Conservation (phyloP, 2,329 filamentous ascomycete genomes). For the Alternaria postmessia region DNA sequence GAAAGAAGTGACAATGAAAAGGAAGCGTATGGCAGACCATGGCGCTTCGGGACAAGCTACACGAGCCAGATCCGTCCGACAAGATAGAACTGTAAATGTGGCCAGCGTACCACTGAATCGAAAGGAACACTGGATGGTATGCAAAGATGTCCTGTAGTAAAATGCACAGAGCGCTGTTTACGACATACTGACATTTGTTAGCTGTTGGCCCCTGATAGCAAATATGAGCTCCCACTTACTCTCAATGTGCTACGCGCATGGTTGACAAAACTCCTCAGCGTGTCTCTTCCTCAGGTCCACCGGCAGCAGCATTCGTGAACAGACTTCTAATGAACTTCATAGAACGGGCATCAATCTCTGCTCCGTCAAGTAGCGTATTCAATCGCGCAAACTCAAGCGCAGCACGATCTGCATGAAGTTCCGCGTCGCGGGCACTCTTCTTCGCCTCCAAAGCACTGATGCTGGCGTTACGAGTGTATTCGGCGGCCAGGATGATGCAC, state of each 20-base stretch:
- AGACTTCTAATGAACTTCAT: conserved; percentile 19
- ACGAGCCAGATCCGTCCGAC: background rate
- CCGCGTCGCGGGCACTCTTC: conserved; percentile 33
- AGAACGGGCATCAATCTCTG: conserved; percentile 20
- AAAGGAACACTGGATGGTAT: background rate
- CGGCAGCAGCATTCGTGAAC: background rate
- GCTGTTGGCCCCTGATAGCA: background rate
- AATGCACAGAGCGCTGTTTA: background rate
- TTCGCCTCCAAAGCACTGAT: conserved; percentile 28
- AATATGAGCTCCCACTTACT: background rate
- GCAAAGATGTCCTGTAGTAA: background rate
- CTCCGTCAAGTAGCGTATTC: conserved; percentile 16
- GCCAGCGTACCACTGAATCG: background rate
- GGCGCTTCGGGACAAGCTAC: background rate
- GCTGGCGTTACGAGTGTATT: conserved; percentile 28
- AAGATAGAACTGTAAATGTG: background rate
- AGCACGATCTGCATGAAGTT: conserved; percentile 23
- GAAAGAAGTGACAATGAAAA: background rate
- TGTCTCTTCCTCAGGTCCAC: background rate
- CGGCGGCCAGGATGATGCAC: conserved; percentile 30
- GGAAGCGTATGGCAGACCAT: background rate
- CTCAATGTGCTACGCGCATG: background rate
- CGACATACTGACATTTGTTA: background rate
- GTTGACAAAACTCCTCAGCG: background rate
- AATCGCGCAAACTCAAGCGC: conserved; percentile 19